Percentiles rank a stretch among this genome's conserved stretches.
phyloP scores from a whole-genome alignment of 306 rosid genomes.

The Pterocarpus santalinus region DNA sequence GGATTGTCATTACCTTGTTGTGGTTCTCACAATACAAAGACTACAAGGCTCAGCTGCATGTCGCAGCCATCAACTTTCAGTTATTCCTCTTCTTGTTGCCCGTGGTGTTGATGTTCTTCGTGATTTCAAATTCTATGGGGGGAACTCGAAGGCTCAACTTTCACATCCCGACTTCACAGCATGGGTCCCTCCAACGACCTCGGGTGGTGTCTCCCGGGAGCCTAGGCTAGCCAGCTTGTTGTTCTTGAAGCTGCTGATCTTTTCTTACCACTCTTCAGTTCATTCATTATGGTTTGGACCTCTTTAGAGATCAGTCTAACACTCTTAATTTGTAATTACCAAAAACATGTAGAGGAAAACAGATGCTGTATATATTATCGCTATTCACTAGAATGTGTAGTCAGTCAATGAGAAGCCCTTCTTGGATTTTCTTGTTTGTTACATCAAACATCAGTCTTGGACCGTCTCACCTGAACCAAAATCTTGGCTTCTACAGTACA shows the following conservation, averaged over 20 bases:
- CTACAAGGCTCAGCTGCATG: slow-evolving; percentile 57
- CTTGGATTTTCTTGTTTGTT: background rate
- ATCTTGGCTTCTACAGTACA: background rate
- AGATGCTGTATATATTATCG: no score
- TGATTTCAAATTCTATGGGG: slow-evolving; percentile 54
- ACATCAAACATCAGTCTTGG: background rate
- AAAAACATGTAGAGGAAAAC: no score
- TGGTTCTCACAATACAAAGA: slow-evolving; percentile 66
- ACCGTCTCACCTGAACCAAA: background rate
- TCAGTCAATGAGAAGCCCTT: background rate
- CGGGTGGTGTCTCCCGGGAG: slow-evolving; percentile 54
- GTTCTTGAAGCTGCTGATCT: no score
- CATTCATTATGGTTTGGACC: slow-evolving; percentile 54
- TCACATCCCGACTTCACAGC: slow-evolving; percentile 19
- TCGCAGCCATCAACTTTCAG: slow-evolving; percentile 57
- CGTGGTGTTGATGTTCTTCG: slow-evolving; percentile 55
- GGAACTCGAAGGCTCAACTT: slow-evolving; percentile 49
- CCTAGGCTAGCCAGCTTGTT: slow-evolving; percentile 34
- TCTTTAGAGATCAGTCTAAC: no score
- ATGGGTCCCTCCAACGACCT: slow-evolving; percentile 13
- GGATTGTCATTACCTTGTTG: slow-evolving; percentile 68
- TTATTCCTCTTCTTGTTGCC: slow-evolving; percentile 64
- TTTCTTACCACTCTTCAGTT: slow-evolving; percentile 51
- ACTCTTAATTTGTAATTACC: no score
- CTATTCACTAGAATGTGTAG: no score